Evolutionary conservation across 768 basidiomycete genomes (phyloP).

Genomic region (Paxillus rubicundulus): DNA sequence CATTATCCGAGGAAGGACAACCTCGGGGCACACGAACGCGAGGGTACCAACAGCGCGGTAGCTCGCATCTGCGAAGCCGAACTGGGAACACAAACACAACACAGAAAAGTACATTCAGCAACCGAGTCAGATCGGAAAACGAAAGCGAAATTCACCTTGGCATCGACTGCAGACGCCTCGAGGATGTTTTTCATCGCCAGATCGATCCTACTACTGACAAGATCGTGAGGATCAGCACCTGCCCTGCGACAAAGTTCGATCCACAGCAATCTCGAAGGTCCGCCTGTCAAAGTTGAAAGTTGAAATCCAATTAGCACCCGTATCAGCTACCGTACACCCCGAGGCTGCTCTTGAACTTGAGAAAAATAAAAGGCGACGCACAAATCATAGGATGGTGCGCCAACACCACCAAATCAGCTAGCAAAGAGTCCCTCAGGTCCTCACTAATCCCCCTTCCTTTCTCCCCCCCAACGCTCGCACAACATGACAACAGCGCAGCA

Average conservation of each 20-base stretch:
- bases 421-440: conserved; percentile 40
- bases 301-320: not conserved
- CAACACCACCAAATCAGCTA: conserved; percentile 60
- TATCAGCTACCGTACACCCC: not conserved
- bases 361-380: conserved; percentile 31
- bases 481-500: conserved; percentile 51
- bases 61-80: conserved; percentile 62
- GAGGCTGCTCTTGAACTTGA: not conserved
- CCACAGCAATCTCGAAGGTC: conserved; percentile 44
- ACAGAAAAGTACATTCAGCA: not conserved
- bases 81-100: conserved; percentile 23
- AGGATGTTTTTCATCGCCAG: conserved; percentile 49
- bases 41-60: conserved; percentile 74
- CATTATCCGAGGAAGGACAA: conserved; percentile 66
- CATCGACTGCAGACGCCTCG: conserved; percentile 41
- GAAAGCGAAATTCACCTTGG: conserved; percentile 40
- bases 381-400: conserved; percentile 70
- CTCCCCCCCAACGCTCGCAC: conserved; percentile 38
- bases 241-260: conserved; percentile 78
- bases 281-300: conserved; percentile 13
- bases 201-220: conserved; percentile 52
- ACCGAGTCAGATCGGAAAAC: not conserved
- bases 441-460: conserved; percentile 45
- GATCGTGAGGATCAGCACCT: conserved; percentile 58
- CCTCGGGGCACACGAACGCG: conserved; percentile 72